phyloP scores from a whole-genome alignment of 164 flowering plant species.

The Saururus chinensis region DNA sequence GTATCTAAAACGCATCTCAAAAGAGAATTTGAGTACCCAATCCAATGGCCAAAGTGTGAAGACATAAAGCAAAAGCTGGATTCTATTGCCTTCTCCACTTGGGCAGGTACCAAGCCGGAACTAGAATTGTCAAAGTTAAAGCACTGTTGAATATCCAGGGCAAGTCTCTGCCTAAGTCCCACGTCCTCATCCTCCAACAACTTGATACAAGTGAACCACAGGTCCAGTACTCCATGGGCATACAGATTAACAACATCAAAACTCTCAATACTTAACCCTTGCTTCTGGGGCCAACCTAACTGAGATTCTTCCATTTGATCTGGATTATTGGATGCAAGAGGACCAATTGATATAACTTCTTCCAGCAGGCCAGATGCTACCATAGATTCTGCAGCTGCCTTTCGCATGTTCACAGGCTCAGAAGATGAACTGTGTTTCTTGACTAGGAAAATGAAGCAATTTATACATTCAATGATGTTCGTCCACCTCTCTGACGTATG shows the following conservation, averaged over 20 bases:
- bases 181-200: conserved; percentile 93
- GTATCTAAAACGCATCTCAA: conserved; percentile 37
- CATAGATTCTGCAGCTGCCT: conserved; percentile 76
- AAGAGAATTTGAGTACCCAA: conserved; percentile 53
- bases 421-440: conserved; percentile 52
- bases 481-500: conserved; percentile 18
- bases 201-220: conserved; percentile 73
- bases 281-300: neutral
- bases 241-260: conserved; percentile 37
- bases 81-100: conserved; percentile 83
- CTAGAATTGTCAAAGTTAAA: conserved; percentile 18
- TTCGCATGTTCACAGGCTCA: conserved; percentile 73
- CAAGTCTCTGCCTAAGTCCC: conserved; percentile 53
- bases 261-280: conserved; percentile 10
- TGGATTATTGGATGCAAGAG: conserved; percentile 22
- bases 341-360: conserved; percentile 42
- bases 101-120: conserved; percentile 35
- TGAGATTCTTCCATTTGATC: conserved; percentile 18
- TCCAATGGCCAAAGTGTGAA: conserved; percentile 70
- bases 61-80: conserved; percentile 64
- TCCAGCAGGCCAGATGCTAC: conserved; percentile 80
- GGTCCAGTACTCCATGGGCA: conserved; percentile 42
- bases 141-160: conserved; percentile 51
- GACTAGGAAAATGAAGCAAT: conserved; percentile 34
- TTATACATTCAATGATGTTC: conserved; percentile 28